Percentiles rank a stretch among this genome's conserved stretches.
Evolutionary conservation across 805 yeast genomes (phyloP).

Genomic region (Scheffersomyces coipomensis): DNA sequence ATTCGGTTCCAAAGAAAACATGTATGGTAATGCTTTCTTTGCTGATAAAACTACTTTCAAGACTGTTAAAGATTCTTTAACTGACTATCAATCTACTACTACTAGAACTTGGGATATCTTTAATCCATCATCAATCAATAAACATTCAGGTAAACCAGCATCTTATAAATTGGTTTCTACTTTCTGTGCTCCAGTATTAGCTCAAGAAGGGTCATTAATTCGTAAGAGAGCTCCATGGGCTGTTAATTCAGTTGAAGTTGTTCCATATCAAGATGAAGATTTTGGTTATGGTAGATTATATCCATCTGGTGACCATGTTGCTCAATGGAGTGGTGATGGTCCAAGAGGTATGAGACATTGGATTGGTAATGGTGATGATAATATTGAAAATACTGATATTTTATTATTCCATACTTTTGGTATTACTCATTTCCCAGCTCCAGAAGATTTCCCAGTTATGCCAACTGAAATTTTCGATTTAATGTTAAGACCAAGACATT

Average conservation of each 20-base stretch:
- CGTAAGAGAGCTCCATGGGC: constrained; percentile 86
- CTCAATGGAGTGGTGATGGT: constrained; percentile 74
- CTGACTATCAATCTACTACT: constrained; percentile 59
- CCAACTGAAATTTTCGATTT: constrained; percentile 80
- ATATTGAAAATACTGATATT: constrained; percentile 66
- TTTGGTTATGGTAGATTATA: constrained; percentile 58
- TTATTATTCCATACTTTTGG: constrained; percentile 82
- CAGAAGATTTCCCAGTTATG: constrained; percentile 89
- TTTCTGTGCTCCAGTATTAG: constrained; percentile 71
- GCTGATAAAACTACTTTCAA: constrained; percentile 65
- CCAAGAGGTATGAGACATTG: constrained; percentile 64
- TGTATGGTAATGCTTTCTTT: constrained; percentile 76
- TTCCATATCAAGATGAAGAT: constrained; percentile 62
- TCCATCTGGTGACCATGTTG: constrained; percentile 79
- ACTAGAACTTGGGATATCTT: constrained; percentile 76
- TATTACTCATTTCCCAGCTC: constrained; percentile 82
- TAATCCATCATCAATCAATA: constrained; percentile 66
- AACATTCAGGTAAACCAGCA: constrained; percentile 72
- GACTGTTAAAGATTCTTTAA: constrained; percentile 64
- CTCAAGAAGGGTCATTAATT: constrained; percentile 71
- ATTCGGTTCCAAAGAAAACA: constrained; percentile 65
- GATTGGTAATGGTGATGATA: constrained; percentile 61
- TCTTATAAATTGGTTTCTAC: constrained; percentile 76
- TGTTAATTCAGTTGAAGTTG: constrained; percentile 60
- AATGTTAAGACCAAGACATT: constrained; percentile 74